Base-by-base conservation (phyloP, 2,329 filamentous ascomycete genomes). In the Alternaria viburni region DNA sequence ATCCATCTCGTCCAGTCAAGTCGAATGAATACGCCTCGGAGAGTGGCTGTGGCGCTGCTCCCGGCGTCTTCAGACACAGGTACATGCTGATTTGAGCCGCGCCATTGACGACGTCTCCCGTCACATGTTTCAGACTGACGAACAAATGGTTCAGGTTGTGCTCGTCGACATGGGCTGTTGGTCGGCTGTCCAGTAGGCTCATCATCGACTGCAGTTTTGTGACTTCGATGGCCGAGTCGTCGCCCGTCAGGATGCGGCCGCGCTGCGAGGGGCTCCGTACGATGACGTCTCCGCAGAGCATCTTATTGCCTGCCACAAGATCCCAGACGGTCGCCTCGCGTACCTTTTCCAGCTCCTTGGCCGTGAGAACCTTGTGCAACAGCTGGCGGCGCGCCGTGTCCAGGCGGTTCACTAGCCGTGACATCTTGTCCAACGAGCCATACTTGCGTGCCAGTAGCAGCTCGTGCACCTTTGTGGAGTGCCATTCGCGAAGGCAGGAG, bases 261-360 rank as follows among this genome's bases (percentile, higher is more conserved):
- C 91, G 88, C 76, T 94, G 90, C 19, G 86, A 87, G 2, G 96
- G 93, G 79, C 96, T 96, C 28, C 96, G 90, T 62, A 99, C 96
- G 77, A 99, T 97, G 51, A 99, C 91, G 77, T 98, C 94, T 54
- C 93, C 93, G 65, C 90, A 93, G 58, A 97, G 91, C 74, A 98
- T 87, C 81, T 97, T 98, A 82, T 99, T 99, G 47, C 95, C 95
- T 46, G 87, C 89, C 3, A 98, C 95, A 54, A 99, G 84, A 74
- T 97, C 93, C 96, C 96, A 99, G 1, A 99, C 93, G 0, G 93
- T 96, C 78, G 91, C 91, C 77, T 97, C 93, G 63, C 96, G 90
- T 64, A 98, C 83, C 41, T 83, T 84, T n/a, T 88, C 85, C 74
- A 96, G 90, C 81, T 99, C 96, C 78, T 92, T 90, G 23, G 88